Evolutionary conservation across 306 rosid genomes (phyloP).

Genomic region (Dryas alaskensis): DNA sequence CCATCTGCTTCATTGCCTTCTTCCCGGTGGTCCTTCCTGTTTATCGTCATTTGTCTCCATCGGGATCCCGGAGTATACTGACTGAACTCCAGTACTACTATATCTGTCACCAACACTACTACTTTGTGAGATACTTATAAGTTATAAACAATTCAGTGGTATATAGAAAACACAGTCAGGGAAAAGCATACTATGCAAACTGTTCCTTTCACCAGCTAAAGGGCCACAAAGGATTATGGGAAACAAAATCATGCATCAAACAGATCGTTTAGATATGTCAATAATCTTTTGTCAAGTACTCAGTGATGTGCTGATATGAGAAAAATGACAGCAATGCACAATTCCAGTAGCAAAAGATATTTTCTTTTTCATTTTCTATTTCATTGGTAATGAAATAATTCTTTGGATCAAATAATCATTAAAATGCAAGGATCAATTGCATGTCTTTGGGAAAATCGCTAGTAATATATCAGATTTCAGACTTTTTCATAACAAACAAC

Average conservation of each 20-base stretch:
- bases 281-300: not conserved
- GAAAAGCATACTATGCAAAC: not conserved
- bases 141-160: not conserved
- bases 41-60: slow-evolving; percentile 71
- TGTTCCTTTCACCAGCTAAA: not conserved
- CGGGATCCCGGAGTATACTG: slow-evolving; percentile 70
- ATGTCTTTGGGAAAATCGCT: no score
- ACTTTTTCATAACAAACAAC: not conserved
- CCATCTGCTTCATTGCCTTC: slow-evolving; percentile 83
- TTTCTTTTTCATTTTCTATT: not conserved
- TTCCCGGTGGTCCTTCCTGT: slow-evolving; percentile 64
- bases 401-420: not conserved
- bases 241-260: not conserved
- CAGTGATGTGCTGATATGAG: not conserved
- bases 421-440: no score
- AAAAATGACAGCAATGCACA: slow-evolving; percentile 1
- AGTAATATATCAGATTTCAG: not conserved
- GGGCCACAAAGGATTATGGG: not conserved
- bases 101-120: slow-evolving; percentile 46
- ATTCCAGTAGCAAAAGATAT: not conserved
- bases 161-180: not conserved
- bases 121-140: slow-evolving; percentile 20
- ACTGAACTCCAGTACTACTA: slow-evolving; percentile 69
- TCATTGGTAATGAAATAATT: not conserved
- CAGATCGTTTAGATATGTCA: not conserved